Conservation (phyloP, 306 rosid genomes). For the Cucurbita maxima region DNA sequence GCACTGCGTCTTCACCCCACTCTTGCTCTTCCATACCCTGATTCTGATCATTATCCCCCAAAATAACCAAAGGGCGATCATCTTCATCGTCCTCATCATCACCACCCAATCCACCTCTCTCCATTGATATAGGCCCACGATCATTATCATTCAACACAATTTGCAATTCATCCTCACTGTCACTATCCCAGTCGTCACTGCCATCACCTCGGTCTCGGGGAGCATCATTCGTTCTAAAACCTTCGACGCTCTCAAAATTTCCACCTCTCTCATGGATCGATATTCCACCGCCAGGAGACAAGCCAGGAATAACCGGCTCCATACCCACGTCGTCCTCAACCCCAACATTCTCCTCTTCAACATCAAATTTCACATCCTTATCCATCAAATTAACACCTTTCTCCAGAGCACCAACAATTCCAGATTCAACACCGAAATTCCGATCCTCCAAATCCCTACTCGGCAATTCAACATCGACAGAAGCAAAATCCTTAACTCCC, state of each 20-base stretch:
- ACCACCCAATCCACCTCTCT: slow-evolving; percentile 43
- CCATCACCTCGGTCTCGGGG: slow-evolving; percentile 19
- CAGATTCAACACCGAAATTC: slow-evolving; percentile 14
- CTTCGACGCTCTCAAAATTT: slow-evolving; percentile 12
- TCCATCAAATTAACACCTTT: slow-evolving; percentile 35
- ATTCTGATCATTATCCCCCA: slow-evolving; percentile 46
- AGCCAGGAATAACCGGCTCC: slow-evolving; percentile 73
- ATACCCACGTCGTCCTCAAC: slow-evolving; percentile 20
- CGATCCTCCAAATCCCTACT: slow-evolving; percentile 12
- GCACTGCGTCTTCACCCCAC: slow-evolving; percentile 56
- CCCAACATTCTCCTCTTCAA: slow-evolving; percentile 45
- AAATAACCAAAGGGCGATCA: slow-evolving; percentile 52
- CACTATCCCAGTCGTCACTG: slow-evolving; percentile 87
- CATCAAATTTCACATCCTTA: slow-evolving; percentile 69
- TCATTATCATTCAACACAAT: slow-evolving; percentile 76
- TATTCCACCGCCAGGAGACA: slow-evolving; percentile 15
- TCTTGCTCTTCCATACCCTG: slow-evolving; percentile 60
- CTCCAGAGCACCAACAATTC: background rate
- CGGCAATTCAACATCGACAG: slow-evolving; percentile 2
- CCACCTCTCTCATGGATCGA: slow-evolving; percentile 9
- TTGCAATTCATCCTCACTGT: slow-evolving; percentile 92
- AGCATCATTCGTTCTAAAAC: slow-evolving; percentile 14
- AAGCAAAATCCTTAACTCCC: slow-evolving; percentile 7
- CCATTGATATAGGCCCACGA: slow-evolving; percentile 51
- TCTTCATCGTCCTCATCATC: slow-evolving; percentile 59